Evolutionary conservation across 176 grass and related monocot species (phyloP).

Genomic region (Carex cristatella): DNA sequence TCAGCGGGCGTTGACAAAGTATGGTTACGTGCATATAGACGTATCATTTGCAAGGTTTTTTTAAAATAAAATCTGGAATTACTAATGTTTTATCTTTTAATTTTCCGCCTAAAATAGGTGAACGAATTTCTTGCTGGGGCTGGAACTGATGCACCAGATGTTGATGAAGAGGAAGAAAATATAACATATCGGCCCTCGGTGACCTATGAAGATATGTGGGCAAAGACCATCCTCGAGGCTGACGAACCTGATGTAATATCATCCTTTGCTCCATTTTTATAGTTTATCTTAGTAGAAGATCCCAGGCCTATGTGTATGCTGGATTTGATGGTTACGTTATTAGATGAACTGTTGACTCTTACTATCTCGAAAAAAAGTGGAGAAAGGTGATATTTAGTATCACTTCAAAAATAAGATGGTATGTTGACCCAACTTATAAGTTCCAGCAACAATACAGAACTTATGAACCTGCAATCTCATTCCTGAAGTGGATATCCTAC

Average conservation of each 20-base stretch:
- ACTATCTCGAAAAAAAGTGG: too few relatives aligned
- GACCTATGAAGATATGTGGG: conserved; percentile 96
- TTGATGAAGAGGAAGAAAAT: conserved; percentile 92
- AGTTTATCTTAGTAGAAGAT: conserved; percentile 10
- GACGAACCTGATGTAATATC: conserved; percentile 73
- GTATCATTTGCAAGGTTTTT: neutral
- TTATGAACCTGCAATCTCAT: neutral
- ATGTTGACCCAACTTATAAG: neutral
- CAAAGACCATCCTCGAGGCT: conserved; percentile 96
- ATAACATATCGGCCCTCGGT: conserved; percentile 90
- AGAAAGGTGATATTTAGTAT: too few relatives aligned
- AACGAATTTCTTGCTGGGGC: conserved; percentile 98
- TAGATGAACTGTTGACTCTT: neutral
- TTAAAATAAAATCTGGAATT: neutral
- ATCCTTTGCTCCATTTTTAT: conserved; percentile 1
- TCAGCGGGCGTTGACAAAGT: conserved; percentile 93
- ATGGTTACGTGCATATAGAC: conserved; percentile 21
- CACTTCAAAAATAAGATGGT: neutral
- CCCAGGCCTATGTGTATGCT: neutral
- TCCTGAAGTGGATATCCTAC: neutral
- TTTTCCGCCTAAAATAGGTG: conserved; percentile 50
- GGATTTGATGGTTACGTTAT: neutral
- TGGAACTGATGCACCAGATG: conserved; percentile 98
- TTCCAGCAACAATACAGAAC: neutral
- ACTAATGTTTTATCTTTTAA: neutral